phyloP scores from a whole-genome alignment of 139 green algal species.

The Chlorella vulgaris region DNA sequence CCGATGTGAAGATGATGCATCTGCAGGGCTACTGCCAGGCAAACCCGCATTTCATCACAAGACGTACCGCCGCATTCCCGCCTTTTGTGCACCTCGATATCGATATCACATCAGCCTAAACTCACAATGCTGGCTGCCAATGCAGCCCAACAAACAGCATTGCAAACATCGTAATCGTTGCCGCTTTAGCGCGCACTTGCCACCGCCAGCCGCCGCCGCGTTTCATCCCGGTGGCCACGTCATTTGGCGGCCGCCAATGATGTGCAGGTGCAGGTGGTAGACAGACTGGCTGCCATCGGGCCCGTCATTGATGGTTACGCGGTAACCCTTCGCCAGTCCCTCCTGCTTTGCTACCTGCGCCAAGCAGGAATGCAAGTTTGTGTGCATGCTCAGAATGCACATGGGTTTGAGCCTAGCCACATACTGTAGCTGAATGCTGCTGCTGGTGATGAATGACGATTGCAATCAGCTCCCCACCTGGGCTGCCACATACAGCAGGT shows the following conservation, averaged over 20 bases:
- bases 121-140: no score
- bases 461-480: no score
- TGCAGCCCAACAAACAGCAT: neutral
- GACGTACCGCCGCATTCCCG: neutral
- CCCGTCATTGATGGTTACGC: slow-evolving; percentile 91
- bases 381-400: neutral
- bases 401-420: neutral
- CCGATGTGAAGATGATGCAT: no score
- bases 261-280: slow-evolving; percentile 91
- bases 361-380: neutral
- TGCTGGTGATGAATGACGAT: no score
- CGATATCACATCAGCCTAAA: no score
- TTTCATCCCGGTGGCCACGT: slow-evolving; percentile 79
- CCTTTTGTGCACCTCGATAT: neutral
- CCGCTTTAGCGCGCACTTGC: neutral
- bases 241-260: slow-evolving; percentile 84
- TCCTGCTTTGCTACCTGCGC: slow-evolving; percentile 56
- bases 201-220: neutral
- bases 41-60: no score
- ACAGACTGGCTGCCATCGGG: slow-evolving; percentile 77
- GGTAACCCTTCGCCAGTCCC: slow-evolving; percentile 81
- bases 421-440: no score
- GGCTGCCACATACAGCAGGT: slow-evolving; percentile 88
- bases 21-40: no score
- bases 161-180: neutral